Evolutionary conservation across 345 rosid species (phyloP).

Genomic region (Ailanthus altissimus): DNA sequence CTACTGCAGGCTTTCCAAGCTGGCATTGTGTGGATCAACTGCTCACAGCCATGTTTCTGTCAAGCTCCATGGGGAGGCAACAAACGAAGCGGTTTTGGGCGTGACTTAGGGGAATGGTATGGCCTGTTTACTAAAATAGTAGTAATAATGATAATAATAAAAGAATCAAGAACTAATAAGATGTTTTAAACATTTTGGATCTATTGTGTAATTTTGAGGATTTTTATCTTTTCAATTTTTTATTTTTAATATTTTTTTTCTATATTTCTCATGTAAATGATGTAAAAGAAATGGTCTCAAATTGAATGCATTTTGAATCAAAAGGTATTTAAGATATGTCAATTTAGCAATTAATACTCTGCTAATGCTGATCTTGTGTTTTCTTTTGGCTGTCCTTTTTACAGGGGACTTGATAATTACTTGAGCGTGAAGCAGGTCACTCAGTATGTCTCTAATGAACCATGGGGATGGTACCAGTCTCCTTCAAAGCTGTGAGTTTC

Average conservation of each 20-base stretch:
- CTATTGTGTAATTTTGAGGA: not conserved
- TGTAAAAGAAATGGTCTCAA: not conserved
- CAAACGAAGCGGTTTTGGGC: conserved; percentile 98
- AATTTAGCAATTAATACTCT: not conserved
- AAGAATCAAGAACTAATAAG: not conserved
- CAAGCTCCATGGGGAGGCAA: conserved; percentile 99
- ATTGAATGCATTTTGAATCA: not conserved
- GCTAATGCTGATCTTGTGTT: not conserved
- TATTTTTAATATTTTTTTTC: not conserved
- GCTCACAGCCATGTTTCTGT: conserved; percentile 96
- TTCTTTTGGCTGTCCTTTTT: not conserved
- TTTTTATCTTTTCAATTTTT: not conserved
- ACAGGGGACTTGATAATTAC: conserved; percentile 95
- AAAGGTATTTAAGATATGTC: not conserved
- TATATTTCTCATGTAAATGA: not conserved
- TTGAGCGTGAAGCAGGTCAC: conserved; percentile 93
- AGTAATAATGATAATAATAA: not conserved
- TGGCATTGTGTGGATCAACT: conserved; percentile 92
- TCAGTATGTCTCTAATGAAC: conserved; percentile 69
- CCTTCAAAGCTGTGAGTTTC: conserved; percentile 64
- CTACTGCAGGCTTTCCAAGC: conserved; percentile 67
- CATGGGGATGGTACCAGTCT: conserved; percentile 88
- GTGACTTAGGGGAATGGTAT: conserved; percentile 96
- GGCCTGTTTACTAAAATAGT: conserved; percentile 12
- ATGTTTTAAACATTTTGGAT: conserved; percentile 5